Base-by-base conservation (phyloP, 495 filamentous ascomycete species). In the Neurospora africana region DNA sequence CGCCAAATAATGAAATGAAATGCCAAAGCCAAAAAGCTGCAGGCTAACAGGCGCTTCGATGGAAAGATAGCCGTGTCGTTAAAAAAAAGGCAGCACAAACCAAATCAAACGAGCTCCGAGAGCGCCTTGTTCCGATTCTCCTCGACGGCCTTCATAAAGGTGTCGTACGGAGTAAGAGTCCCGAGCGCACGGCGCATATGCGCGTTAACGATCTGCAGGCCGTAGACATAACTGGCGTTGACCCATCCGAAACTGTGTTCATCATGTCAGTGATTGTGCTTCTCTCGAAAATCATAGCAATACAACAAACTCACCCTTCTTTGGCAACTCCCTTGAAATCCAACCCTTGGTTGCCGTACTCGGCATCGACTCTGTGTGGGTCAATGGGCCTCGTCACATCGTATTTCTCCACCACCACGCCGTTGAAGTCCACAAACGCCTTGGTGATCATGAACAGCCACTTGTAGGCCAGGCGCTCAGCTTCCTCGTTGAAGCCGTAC, bases 371-470 rank as follows among this genome's bases (percentile, higher is more conserved):
- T 30, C 91, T 89, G 79, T 98, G 95, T 35, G 95, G 92, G 76
- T 95, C 93, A 74, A 94, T 88, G 30, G 89, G 89, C 69, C 92
- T 83, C 67, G 95, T 98, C 65, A 99, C 95, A 81, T 99, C 92
- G 83, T 99, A 99, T 80, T 99, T 99, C 83, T 99, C 95, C 1
- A 98, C 95, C 23, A 99, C 94, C 37, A 97, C 93, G 27, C 95
- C 95, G 76, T 98, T 97, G 85, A 94, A 98, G 77, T 99, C 94
- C 33, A 97, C 92, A 82, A 98, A 99, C 0, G 94, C 92, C 80
- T 95, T 97, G 39, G 92, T 97, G 75, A 97, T 91, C 95, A 98
- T 98, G 80, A 93, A 96, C 30, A 97, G 83, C 95, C 95, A 99
- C 79, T 93, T 93, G 81, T 98, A 98, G 0, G 92, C 90, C 44